These are phyloP conservation scores for Apocynum venetum DNA, from an alignment of 257 asterid genomes.

Conservation along the genomic window DNA sequence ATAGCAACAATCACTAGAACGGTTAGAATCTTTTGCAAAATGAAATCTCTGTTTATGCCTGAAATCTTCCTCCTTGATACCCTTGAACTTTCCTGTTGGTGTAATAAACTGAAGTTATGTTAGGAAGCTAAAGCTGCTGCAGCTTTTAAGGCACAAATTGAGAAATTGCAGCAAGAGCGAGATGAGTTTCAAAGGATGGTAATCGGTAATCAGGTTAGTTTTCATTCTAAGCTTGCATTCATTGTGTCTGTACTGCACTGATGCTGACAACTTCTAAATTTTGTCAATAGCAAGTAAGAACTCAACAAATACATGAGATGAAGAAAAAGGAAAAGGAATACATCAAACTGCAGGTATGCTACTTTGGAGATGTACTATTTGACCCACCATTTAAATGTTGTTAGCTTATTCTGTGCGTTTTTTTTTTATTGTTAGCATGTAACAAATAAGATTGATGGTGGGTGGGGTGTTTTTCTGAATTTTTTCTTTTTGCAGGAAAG, in stretches of 20 bases:
- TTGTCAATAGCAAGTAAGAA: slow-evolving; percentile 75
- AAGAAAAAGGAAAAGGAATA: slow-evolving; percentile 89
- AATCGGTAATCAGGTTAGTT: slow-evolving; percentile 43
- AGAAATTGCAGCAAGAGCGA: slow-evolving; percentile 46
- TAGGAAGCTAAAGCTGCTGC: slow-evolving; percentile 84
- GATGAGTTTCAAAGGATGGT: slow-evolving; percentile 53
- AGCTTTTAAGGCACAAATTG: slow-evolving; percentile 40
- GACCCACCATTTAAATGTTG: background rate
- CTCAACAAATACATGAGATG: slow-evolving; percentile 88
- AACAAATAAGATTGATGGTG: background rate
- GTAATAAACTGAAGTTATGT: slow-evolving; percentile 18
- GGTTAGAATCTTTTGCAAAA: slow-evolving; percentile 31
- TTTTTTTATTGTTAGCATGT: background rate
- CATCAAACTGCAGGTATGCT: slow-evolving; percentile 33
- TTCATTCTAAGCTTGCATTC: background rate
- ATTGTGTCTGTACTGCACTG: background rate
- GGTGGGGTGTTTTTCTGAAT: background rate
- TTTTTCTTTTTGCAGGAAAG: slow-evolving; percentile 54
- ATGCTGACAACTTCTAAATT: background rate
- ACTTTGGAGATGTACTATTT: background rate
- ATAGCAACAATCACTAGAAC: slow-evolving; percentile 92
- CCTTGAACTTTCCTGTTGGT: background rate
- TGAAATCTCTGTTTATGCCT: background rate
- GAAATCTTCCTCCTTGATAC: background rate
- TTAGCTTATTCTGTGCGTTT: background rate